phyloP scores from a whole-genome alignment of 2,329 filamentous ascomycete species.

The Davidsoniella virescens region DNA sequence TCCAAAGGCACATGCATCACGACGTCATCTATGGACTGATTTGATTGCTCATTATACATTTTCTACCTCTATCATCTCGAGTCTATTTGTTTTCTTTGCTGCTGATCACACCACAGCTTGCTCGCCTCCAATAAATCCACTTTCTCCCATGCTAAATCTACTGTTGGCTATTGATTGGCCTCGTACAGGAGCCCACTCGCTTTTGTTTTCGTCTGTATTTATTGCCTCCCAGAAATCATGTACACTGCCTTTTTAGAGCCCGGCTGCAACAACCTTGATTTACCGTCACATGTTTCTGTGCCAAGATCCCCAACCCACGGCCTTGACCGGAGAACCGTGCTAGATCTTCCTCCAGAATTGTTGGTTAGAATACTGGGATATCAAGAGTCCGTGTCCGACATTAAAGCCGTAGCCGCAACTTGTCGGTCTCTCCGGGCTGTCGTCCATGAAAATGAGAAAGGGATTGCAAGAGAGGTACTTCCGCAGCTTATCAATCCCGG shows the following conservation, averaged over 20 bases:
- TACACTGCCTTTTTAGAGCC: not conserved
- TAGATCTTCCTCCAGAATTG: slow-evolving; percentile 6
- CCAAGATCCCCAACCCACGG: not conserved
- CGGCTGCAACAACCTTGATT: not conserved
- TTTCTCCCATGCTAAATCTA: too few relatives aligned
- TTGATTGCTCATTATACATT: too few relatives aligned
- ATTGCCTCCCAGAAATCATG: too few relatives aligned
- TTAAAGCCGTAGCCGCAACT: not conserved
- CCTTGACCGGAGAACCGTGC: not conserved
- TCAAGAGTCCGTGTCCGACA: not conserved
- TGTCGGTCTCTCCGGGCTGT: not conserved
- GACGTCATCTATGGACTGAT: not conserved
- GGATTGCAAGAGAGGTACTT: slow-evolving; percentile 1
- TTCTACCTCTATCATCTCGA: too few relatives aligned
- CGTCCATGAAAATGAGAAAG: not conserved
- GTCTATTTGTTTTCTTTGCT: too few relatives aligned
- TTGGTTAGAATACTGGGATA: not conserved
- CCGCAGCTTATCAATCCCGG: not conserved
- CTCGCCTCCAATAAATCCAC: too few relatives aligned
- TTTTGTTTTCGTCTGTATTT: too few relatives aligned
- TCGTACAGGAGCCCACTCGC: too few relatives aligned
- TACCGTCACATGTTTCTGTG: not conserved
- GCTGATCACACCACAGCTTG: too few relatives aligned
- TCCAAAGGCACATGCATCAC: not conserved
- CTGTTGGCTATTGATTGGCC: too few relatives aligned